Conservation (phyloP, 176 grass and related monocot genomes). For the Avena sativa region DNA sequence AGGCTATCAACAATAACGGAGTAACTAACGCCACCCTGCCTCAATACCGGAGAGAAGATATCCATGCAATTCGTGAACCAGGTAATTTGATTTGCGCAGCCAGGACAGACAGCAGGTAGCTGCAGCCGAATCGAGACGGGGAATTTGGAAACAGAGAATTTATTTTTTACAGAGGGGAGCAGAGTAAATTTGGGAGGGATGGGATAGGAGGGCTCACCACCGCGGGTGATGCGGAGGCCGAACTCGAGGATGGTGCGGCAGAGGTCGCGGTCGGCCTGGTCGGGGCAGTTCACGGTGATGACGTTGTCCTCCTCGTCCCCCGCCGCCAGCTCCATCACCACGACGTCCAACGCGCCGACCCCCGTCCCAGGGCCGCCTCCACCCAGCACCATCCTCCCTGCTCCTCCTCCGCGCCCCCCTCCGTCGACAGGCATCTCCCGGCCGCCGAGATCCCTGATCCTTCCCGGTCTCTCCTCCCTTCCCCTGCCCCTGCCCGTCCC, state of each 20-base stretch:
- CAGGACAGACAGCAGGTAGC: too few relatives aligned
- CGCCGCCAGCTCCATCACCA: conserved; percentile 66
- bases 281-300: conserved; percentile 92
- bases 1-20: too few relatives aligned
- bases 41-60: too few relatives aligned
- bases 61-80: neutral
- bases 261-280: conserved; percentile 88
- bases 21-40: too few relatives aligned
- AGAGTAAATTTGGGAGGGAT: too few relatives aligned
- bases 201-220: conserved; percentile 45
- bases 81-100: neutral
- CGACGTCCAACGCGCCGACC: conserved; percentile 59
- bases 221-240: conserved; percentile 87
- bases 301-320: conserved; percentile 54
- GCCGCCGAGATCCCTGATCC: conserved; percentile 36
- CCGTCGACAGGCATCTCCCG: conserved; percentile 33
- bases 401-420: neutral
- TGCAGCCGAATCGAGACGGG: too few relatives aligned
- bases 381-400: conserved; percentile 38
- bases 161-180: too few relatives aligned
- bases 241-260: conserved; percentile 94
- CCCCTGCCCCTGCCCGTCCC: too few relatives aligned
- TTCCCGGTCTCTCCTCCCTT: neutral
- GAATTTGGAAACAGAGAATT: too few relatives aligned
- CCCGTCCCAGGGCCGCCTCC: conserved; percentile 38